Base-by-base conservation (phyloP, 2,329 filamentous ascomycete genomes). In the Fusarium agapanthi region DNA sequence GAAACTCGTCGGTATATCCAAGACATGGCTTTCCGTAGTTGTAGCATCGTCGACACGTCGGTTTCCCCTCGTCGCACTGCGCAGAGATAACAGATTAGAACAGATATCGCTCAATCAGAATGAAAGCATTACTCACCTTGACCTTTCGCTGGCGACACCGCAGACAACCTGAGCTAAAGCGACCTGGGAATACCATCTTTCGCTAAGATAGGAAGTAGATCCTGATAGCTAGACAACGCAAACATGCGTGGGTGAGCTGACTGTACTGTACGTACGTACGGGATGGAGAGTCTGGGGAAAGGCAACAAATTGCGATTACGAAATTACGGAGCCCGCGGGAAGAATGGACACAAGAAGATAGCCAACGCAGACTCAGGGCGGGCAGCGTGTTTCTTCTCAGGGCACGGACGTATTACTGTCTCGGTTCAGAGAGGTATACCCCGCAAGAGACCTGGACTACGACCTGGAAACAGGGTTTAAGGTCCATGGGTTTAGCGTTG, bases 1-100 rank as follows among this genome's bases (percentile, higher is more conserved):
- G 79, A 55, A 81, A 81, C 65, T 79, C 76, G 60, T 81, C 80
- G 20, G 79, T 81, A 60, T 81, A 81, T 50, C 80, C 80, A 5
- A 76, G 75, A 28, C 80, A 81, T 3, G 76, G 74, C 58, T 79
- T 79, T 15, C 80, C 80, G 54, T 81, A 81, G 47, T 78, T 75
- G 60, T 76, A 65, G 51, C 77, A 81, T 56, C 80, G 77, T 26
- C 74, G 77, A 67, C 80, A 81, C 26, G 76, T 74, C 4, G 80
- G 80, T 44, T 79, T 81, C 22, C 55, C 63, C 54, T 81, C 80
- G 61, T 81, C 80, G 63, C 80, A 81, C 80, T 67, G 41, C 41
- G 4, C 10, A 58, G 16, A 37, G 32, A 48, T 28, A 35, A n/a
- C 22, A 8, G 43, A n/a, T 57, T 58, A 58, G 32, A 34, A 34